phyloP scores from a whole-genome alignment of 345 rosid genomes.

The thale cress (Arabidopsis thaliana) region TAIR10.1 NC_003074.8:7327001-7327500 shows the following conservation, averaged over 20 bases:
- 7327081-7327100: constrained; percentile 52
- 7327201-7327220: constrained; percentile 55
- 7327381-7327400: constrained; percentile 85
- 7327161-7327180: constrained; percentile 47
- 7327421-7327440: constrained; percentile 79
- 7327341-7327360: constrained; percentile 69
- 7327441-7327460: neutral
- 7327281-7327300: neutral
- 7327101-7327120: neutral
- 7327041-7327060: constrained; percentile 61
- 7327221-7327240: constrained; percentile 77
- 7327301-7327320: constrained; percentile 18
- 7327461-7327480: constrained; percentile 4
- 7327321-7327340: constrained; percentile 36
- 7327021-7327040: constrained; percentile 57
- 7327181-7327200: constrained; percentile 53
- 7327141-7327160: constrained; percentile 34
- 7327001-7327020: constrained; percentile 63
- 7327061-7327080: constrained; percentile 58
- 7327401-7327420: constrained; percentile 85
- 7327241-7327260: constrained; percentile 82
- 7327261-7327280: neutral
- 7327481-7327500: neutral
- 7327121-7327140: neutral
- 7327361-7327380: constrained; percentile 80